phyloP scores from a whole-genome alignment of 495 filamentous ascomycete species.

The Tetracladium setigerum region DNA sequence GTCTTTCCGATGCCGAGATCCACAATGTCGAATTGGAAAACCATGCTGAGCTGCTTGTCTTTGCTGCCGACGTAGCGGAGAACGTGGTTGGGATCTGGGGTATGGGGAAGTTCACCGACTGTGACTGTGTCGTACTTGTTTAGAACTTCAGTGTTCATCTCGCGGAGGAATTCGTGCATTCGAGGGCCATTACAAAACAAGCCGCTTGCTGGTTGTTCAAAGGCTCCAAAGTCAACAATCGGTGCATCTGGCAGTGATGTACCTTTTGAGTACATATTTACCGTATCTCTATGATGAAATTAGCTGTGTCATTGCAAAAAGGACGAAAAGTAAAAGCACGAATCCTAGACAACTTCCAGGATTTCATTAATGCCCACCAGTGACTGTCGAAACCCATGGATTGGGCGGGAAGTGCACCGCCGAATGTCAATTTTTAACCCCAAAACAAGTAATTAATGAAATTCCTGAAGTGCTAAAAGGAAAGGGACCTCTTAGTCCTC shows the following conservation, averaged over 20 bases:
- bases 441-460: too few species aligned
- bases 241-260: conserved; percentile 54
- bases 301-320: background rate
- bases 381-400: too few species aligned
- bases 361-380: too few species aligned
- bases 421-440: too few species aligned
- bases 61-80: conserved; percentile 49
- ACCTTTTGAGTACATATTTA: conserved; percentile 48
- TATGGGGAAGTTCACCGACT: conserved; percentile 65
- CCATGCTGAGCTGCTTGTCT: conserved; percentile 62
- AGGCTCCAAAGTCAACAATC: conserved; percentile 33
- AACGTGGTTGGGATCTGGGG: conserved; percentile 48
- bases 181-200: conserved; percentile 51
- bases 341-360: too few species aligned
- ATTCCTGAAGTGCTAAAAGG: too few species aligned
- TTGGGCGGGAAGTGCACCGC: too few species aligned
- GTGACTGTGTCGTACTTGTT: conserved; percentile 59
- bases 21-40: conserved; percentile 65
- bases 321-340: background rate
- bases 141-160: conserved; percentile 50
- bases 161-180: conserved; percentile 52
- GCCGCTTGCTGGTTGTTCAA: conserved; percentile 32
- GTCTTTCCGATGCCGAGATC: conserved; percentile 49
- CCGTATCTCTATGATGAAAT: conserved; percentile 6
- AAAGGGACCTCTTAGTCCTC: too few species aligned